Percentiles rank a stretch among this genome's conserved stretches.
Conservation (phyloP, 371 early-diverging fungal species). For the Rhizopus delemar region DNA sequence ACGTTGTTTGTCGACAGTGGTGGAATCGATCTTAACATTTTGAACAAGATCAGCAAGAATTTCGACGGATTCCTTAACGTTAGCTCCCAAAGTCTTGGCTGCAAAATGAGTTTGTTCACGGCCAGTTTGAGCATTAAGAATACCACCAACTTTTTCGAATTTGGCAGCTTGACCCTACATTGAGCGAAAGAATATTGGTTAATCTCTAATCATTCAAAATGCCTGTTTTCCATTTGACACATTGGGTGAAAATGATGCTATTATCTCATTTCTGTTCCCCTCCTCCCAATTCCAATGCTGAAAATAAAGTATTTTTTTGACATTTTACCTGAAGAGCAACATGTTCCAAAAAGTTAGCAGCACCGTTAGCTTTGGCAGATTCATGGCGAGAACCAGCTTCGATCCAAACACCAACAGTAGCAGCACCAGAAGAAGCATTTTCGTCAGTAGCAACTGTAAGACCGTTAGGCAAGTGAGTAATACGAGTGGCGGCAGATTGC, state of each 20-base stretch:
- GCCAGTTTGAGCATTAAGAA: constrained; percentile 96
- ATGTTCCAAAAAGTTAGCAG: constrained; percentile 98
- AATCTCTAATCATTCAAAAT: constrained; percentile 60
- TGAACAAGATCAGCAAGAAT: constrained; percentile 94
- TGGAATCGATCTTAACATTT: constrained; percentile 79
- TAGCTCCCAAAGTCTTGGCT: constrained; percentile 88
- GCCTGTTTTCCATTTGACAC: too few species aligned
- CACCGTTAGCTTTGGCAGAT: constrained; percentile 75
- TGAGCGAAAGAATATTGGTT: constrained; percentile 43
- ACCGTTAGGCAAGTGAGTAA: constrained; percentile 89
- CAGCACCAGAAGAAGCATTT: constrained; percentile 89
- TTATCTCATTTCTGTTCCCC: too few species aligned
- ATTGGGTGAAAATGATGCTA: too few species aligned
- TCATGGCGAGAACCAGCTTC: constrained; percentile 96
- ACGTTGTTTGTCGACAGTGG: constrained; percentile 89
- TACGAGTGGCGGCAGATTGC: constrained; percentile 64
- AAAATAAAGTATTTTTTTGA: neutral
- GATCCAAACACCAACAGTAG: constrained; percentile 98
- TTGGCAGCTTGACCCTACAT: constrained; percentile 72
- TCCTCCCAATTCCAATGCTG: too few species aligned
- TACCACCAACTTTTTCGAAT: constrained; percentile 96
- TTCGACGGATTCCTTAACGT: constrained; percentile 87
- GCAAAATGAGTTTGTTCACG: constrained; percentile 98
- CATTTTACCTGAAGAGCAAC: constrained; percentile 93
- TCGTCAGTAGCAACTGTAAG: constrained; percentile 94